Conservation (phyloP, 306 rosid species). For the Astragalus membranaceus region DNA sequence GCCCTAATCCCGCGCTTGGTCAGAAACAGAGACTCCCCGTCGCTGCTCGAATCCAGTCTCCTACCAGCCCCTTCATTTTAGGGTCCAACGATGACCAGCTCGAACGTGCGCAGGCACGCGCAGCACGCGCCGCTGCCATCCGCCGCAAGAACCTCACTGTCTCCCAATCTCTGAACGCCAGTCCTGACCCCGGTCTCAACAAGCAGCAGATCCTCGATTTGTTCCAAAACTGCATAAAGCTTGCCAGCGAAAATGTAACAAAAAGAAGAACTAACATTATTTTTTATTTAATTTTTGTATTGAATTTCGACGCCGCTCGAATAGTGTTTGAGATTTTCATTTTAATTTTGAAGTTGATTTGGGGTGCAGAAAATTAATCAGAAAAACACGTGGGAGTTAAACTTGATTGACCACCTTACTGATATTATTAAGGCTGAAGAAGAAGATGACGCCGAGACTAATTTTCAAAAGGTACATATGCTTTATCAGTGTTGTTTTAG, state of each 20-base stretch:
- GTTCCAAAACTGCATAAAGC: constrained; percentile 95
- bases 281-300: neutral
- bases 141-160: constrained; percentile 50
- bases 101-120: constrained; percentile 88
- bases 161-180: constrained; percentile 18
- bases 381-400: constrained; percentile 93
- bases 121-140: constrained; percentile 81
- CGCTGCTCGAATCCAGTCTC: constrained; percentile 78
- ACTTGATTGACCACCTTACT: constrained; percentile 82
- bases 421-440: constrained; percentile 80
- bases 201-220: constrained; percentile 82
- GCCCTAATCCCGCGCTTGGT: constrained; percentile 48
- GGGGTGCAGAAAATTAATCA: constrained; percentile 90
- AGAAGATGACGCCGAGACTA: constrained; percentile 74
- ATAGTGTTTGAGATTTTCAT: neutral
- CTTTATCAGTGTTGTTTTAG: neutral
- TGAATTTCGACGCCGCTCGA: neutral
- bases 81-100: constrained; percentile 87
- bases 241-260: constrained; percentile 87
- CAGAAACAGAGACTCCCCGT: constrained; percentile 54
- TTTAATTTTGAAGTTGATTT: neutral
- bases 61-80: constrained; percentile 70
- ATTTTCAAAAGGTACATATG: constrained; percentile 74
- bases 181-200: constrained; percentile 48
- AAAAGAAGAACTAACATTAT: too few species aligned